Conservation (phyloP, 2,329 filamentous ascomycete genomes). For the Coleophoma cylindrospora region DNA sequence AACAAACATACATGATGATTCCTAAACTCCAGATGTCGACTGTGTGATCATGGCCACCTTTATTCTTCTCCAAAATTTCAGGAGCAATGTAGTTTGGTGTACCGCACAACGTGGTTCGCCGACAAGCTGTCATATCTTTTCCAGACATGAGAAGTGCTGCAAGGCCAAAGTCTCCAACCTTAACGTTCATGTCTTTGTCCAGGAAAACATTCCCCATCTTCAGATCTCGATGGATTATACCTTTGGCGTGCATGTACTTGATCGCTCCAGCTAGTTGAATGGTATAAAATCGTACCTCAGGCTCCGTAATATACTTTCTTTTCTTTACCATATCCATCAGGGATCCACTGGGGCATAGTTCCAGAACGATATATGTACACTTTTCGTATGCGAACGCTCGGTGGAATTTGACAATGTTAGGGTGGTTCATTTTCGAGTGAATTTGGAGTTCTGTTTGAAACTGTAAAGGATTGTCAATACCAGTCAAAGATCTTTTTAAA, state of each 20-base stretch:
- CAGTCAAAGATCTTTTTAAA: no score
- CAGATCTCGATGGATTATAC: conserved; percentile 92
- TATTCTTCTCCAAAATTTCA: conserved; percentile 90
- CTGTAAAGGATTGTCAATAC: conserved; percentile 28
- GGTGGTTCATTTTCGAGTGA: conserved; percentile 95
- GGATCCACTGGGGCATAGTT: conserved; percentile 92
- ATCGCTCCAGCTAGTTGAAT: conserved; percentile 95
- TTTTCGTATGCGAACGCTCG: conserved; percentile 86
- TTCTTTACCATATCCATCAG: conserved; percentile 97
- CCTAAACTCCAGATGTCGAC: conserved; percentile 98
- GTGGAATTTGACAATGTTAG: conserved; percentile 93
- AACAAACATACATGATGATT: conserved; percentile 74
- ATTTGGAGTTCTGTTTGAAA: conserved; percentile 88
- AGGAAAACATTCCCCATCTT: conserved; percentile 99
- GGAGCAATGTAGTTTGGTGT: conserved; percentile 98
- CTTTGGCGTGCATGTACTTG: conserved; percentile 94
- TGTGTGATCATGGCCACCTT: conserved; percentile 93
- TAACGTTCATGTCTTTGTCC: conserved; percentile 92
- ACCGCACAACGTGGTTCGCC: conserved; percentile 89
- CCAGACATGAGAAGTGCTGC: conserved; percentile 88
- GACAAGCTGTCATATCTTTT: conserved; percentile 75
- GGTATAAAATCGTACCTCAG: conserved; percentile 89
- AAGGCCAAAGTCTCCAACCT: conserved; percentile 95
- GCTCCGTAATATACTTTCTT: conserved; percentile 83
- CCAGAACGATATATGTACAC: conserved; percentile 89